These are phyloP conservation scores for Myriosclerotinia scirpicola DNA, from an alignment of 2,329 filamentous ascomycete species.

Conservation along the genomic window DNA sequence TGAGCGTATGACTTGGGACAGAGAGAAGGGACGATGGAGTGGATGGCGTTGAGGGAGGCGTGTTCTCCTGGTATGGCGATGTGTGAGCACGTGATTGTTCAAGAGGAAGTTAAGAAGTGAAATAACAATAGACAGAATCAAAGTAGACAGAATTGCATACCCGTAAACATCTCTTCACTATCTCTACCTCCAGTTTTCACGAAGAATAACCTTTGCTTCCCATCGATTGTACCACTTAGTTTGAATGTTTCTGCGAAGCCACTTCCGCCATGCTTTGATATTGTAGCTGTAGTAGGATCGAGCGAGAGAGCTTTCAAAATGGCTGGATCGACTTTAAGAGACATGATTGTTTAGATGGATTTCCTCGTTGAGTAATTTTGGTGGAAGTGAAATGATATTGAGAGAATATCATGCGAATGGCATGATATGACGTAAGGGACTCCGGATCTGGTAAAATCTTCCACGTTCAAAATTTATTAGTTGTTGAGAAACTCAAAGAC, in stretches of 20 bases:
- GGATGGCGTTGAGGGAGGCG: slow-evolving; percentile 79
- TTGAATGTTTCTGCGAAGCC: slow-evolving; percentile 69
- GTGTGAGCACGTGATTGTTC: slow-evolving; percentile 19
- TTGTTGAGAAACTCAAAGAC: neutral
- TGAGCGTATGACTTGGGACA: slow-evolving; percentile 75
- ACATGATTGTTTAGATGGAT: slow-evolving; percentile 39
- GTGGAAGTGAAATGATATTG: neutral
- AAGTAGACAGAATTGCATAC: slow-evolving; percentile 41
- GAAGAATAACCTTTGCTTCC: slow-evolving; percentile 55
- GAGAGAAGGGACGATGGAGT: slow-evolving; percentile 67
- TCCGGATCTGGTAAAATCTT: neutral
- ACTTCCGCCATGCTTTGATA: slow-evolving; percentile 63
- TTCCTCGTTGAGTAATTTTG: neutral
- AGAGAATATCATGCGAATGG: slow-evolving; percentile 4
- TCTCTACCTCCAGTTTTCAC: slow-evolving; percentile 67
- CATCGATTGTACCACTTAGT: slow-evolving; percentile 45
- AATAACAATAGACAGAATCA: neutral
- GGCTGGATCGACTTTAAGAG: slow-evolving; percentile 58
- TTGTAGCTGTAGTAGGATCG: slow-evolving; percentile 49
- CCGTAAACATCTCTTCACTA: slow-evolving; percentile 69
- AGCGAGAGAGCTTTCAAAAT: slow-evolving; percentile 61
- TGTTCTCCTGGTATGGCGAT: slow-evolving; percentile 64
- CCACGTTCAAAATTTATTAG: neutral
- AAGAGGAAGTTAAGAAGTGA: neutral
- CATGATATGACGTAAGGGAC: slow-evolving; percentile 18